phyloP scores from a whole-genome alignment of 441 rosid genomes.

The Erodium trifolium region DNA sequence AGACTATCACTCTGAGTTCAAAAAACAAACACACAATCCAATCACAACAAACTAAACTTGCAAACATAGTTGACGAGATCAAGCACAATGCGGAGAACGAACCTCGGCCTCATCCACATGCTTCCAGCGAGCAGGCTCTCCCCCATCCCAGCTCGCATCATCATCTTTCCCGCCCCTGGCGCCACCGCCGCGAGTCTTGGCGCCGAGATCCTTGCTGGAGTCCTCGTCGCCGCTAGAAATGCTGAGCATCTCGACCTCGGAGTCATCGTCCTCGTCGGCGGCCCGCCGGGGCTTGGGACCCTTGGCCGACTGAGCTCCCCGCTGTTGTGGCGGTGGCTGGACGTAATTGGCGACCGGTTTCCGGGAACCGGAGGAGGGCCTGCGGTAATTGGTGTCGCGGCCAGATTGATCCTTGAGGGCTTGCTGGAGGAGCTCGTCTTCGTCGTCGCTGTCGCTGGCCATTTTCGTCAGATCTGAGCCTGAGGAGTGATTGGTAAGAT shows the following conservation, averaged over 20 bases:
- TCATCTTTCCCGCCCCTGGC: constrained; percentile 47
- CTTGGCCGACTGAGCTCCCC: too few species aligned
- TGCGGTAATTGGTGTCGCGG: constrained; percentile 64
- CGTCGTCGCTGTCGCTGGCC: constrained; percentile 89
- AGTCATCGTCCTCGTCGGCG: constrained; percentile 72
- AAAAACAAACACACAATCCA: too few species aligned
- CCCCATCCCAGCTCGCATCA: constrained; percentile 74
- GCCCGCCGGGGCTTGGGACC: neutral
- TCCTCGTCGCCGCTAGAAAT: constrained; percentile 98
- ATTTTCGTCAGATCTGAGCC: constrained; percentile 25
- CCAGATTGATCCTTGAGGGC: constrained; percentile 89
- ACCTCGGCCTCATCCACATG: constrained; percentile 89
- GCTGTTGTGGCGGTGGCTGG: constrained; percentile 45
- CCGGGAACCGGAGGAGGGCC: constrained; percentile 42
- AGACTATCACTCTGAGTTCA: too few species aligned
- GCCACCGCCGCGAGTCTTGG: constrained; percentile 22
- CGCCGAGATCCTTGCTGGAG: constrained; percentile 31
- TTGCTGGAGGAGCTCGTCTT: constrained; percentile 93
- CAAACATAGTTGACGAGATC: too few species aligned
- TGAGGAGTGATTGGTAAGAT: neutral
- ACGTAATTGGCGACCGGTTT: constrained; percentile 81
- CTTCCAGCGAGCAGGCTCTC: constrained; percentile 94
- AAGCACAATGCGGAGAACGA: neutral
- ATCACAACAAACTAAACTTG: too few species aligned
- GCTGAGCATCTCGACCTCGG: constrained; percentile 96